phyloP scores from a whole-genome alignment of 139 green algal species.

The Auxenochlorella pyrenoidosa region DNA sequence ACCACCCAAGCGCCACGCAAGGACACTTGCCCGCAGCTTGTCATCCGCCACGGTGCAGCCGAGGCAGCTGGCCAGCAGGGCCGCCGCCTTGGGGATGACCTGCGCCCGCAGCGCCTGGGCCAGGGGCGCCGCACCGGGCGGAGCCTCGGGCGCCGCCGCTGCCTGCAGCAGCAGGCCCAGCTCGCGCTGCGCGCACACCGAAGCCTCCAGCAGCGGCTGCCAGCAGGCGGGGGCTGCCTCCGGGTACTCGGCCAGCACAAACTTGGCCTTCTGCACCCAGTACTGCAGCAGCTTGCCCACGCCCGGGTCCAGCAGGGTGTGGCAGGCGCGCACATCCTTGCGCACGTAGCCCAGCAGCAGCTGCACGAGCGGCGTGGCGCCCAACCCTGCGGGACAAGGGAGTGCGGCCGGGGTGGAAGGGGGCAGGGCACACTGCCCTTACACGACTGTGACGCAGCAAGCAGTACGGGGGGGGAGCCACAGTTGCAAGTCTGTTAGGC shows the following conservation, averaged over 20 bases:
- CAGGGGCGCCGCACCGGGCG: background rate
- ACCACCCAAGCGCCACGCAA: background rate
- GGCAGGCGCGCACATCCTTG: conserved; percentile 9
- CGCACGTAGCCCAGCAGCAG: conserved; percentile 17
- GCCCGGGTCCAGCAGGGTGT: background rate
- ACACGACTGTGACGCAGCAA: background rate
- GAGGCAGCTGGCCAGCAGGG: conserved; percentile 27
- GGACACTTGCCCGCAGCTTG: background rate
- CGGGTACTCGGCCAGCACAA: conserved; percentile 21
- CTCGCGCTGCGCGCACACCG: conserved; percentile 6
- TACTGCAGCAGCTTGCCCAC: conserved; percentile 43
- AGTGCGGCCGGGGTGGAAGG: background rate
- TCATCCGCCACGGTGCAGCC: background rate
- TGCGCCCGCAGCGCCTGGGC: background rate
- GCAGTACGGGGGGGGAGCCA: background rate
- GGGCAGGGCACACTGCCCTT: no score
- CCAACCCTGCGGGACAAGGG: background rate
- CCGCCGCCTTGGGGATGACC: background rate
- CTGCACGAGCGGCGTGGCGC: background rate
- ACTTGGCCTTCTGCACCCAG: conserved; percentile 27
- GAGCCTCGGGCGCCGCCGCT: background rate
- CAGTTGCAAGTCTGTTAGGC: no score
- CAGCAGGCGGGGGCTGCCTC: conserved; percentile 20
- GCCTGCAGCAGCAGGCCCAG: conserved; percentile 16
- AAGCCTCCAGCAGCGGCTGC: background rate